A percentile compares a stretch with the other conserved stretches of the same genome.
Evolutionary conservation across 495 filamentous ascomycete genomes (phyloP).

Genomic region (Penicillium silybi): DNA sequence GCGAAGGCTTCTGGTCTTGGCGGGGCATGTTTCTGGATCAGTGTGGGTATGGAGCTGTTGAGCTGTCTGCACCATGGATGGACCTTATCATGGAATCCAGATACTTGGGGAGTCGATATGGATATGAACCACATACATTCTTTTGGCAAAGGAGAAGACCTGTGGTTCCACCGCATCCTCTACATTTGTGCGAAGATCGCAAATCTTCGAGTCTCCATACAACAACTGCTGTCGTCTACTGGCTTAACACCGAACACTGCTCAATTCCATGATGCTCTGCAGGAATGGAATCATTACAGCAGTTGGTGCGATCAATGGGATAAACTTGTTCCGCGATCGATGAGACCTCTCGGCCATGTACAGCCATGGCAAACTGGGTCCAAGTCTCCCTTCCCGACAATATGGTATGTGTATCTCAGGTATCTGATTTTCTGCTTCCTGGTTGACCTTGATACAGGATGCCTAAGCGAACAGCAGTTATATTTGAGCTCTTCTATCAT

Average conservation of each 20-base stretch:
- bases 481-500: constrained; percentile 90
- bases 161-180: constrained; percentile 89
- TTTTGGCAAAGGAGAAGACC: constrained; percentile 60
- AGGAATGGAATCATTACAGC: constrained; percentile 75
- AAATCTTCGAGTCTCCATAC: constrained; percentile 71
- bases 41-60: constrained; percentile 84
- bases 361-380: constrained; percentile 62
- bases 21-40: constrained; percentile 92
- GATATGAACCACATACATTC: constrained; percentile 53
- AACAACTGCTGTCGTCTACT: constrained; percentile 54
- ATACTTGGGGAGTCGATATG: constrained; percentile 89
- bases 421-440: background rate
- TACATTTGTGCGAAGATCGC: constrained; percentile 87
- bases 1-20: constrained; percentile 75
- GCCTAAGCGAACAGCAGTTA: constrained; percentile 72
- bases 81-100: constrained; percentile 85
- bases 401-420: constrained; percentile 61
- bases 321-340: constrained; percentile 69
- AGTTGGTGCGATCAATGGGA: constrained; percentile 78
- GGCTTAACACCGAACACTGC: constrained; percentile 46
- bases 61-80: constrained; percentile 85
- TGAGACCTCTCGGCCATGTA: constrained; percentile 80
- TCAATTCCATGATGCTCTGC: constrained; percentile 58
- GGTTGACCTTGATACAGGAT: constrained; percentile 49
- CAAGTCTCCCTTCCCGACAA: constrained; percentile 77